These are phyloP conservation scores for Globisporangium spiculum DNA, from an alignment of 352 stramenopile genomes.

Conservation along the genomic window DNA sequence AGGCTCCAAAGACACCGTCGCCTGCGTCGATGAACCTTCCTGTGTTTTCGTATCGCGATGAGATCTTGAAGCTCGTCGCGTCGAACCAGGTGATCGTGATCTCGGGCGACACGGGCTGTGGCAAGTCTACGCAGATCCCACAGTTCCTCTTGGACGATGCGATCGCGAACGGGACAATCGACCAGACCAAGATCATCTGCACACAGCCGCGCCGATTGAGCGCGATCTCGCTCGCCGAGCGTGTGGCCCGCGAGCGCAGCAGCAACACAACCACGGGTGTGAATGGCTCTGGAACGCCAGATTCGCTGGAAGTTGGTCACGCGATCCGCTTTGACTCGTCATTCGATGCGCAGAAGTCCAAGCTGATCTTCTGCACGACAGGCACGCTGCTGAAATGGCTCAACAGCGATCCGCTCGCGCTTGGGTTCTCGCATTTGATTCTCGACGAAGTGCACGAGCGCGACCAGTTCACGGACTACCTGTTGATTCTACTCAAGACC, in stretches of 20 bases:
- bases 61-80: constrained; percentile 62
- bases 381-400: constrained; percentile 89
- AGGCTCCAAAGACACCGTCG: background rate
- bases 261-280: constrained; percentile 40
- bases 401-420: constrained; percentile 65
- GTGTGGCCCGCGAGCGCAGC: constrained; percentile 82
- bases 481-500: constrained; percentile 93
- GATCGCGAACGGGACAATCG: constrained; percentile 57
- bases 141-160: constrained; percentile 91
- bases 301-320: constrained; percentile 79
- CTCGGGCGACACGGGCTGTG: constrained; percentile 93
- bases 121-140: constrained; percentile 92
- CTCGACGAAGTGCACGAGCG: constrained; percentile 97
- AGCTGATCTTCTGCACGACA: constrained; percentile 98
- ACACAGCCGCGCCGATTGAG: constrained; percentile 93
- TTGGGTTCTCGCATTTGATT: constrained; percentile 91
- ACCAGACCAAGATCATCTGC: constrained; percentile 80
- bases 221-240: constrained; percentile 87
- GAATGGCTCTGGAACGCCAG: constrained; percentile 2
- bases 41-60: constrained; percentile 53
- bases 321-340: constrained; percentile 90
- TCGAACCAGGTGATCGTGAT: constrained; percentile 91
- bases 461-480: constrained; percentile 94
- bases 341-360: constrained; percentile 73
- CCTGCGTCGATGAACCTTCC: constrained; percentile 39